Evolutionary conservation across 495 filamentous ascomycete species (phyloP).

Genomic region (Tuber borchii): DNA sequence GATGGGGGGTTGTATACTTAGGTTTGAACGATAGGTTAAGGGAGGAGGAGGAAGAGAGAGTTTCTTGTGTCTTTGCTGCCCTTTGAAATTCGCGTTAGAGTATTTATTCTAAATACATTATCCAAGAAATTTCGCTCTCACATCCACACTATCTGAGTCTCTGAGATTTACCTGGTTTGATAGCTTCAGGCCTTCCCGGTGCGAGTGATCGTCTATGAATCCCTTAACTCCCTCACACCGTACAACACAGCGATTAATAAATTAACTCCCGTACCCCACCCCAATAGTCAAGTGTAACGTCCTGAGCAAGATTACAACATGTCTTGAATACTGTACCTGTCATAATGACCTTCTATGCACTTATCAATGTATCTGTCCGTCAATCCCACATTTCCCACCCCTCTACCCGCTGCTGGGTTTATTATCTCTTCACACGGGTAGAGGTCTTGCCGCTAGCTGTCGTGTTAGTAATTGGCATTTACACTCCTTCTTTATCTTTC

Average conservation of each 20-base stretch:
- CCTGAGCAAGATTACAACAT: neutral
- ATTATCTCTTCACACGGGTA: neutral
- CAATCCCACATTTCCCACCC: neutral
- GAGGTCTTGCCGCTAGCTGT: neutral
- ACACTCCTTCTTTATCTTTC: neutral
- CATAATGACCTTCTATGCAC: neutral
- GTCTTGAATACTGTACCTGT: neutral
- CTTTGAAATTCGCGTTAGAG: neutral
- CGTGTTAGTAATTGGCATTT: neutral
- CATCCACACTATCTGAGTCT: neutral
- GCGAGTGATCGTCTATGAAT: neutral
- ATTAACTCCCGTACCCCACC: neutral
- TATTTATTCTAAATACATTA: neutral
- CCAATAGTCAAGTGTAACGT: neutral
- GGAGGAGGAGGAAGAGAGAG: neutral
- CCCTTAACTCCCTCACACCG: neutral
- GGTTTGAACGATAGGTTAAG: neutral
- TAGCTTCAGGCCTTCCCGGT: neutral
- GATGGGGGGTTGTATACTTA: conserved; percentile 28
- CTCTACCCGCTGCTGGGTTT: neutral
- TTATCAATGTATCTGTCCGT: neutral
- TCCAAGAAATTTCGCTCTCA: neutral
- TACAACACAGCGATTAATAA: neutral
- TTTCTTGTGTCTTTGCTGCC: neutral
- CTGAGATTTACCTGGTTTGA: neutral